Conservation (phyloP, 768 basidiomycete species). For the Nevesoporus exiguus region DNA sequence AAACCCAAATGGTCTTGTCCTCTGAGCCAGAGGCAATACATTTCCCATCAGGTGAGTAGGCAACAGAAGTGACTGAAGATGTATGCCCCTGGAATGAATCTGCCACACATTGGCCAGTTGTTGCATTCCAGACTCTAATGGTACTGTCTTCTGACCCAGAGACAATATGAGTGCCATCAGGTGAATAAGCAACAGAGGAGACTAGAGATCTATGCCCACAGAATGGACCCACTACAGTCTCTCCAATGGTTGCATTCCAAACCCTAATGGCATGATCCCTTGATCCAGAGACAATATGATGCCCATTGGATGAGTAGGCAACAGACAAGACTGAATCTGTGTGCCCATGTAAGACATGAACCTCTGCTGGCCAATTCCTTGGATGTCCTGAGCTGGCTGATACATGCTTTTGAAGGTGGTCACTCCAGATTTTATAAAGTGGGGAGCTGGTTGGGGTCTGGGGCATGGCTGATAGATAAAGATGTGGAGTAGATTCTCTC, state of each 20-base stretch:
- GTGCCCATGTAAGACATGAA: background rate
- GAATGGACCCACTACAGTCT: background rate
- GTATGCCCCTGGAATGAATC: background rate
- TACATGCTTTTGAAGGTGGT: background rate
- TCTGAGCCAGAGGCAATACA: background rate
- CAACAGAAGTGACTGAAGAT: background rate
- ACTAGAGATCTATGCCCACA: background rate
- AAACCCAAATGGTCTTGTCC: slow-evolving; percentile 5
- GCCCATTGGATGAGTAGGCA: background rate
- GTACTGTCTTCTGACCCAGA: background rate
- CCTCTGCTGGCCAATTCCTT: background rate
- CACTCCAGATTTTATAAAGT: background rate
- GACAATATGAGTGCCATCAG: background rate
- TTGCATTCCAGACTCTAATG: background rate
- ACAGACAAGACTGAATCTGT: background rate
- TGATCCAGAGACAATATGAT: no score
- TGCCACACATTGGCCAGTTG: background rate
- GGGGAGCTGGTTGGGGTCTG: background rate
- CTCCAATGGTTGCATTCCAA: background rate
- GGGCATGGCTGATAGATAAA: background rate
- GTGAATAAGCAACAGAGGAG: background rate
- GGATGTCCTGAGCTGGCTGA: background rate
- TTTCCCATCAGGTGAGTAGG: background rate
- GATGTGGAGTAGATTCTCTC: background rate
- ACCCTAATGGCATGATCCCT: background rate